Evolutionary conservation across 2,329 filamentous ascomycete species (phyloP).

Genomic region (Arthrobotrys iridis): DNA sequence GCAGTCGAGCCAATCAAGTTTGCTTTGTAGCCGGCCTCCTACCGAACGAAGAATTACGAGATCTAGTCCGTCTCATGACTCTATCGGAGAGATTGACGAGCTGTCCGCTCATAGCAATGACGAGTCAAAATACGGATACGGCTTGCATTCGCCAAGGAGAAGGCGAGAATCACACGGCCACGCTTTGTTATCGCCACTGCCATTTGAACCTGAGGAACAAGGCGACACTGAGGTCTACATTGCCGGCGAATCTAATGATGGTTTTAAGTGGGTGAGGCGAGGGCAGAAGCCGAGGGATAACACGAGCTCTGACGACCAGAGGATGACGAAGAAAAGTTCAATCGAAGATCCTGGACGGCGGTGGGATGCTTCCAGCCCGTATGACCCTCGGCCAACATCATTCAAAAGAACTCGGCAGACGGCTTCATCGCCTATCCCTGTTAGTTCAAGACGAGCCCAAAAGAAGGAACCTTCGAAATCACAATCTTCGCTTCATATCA

Average conservation of each 20-base stretch:
- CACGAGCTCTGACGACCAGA: background rate
- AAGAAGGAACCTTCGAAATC: background rate
- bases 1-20: background rate
- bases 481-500: background rate
- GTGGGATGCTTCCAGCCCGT: background rate
- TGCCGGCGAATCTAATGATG: background rate
- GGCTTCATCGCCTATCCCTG: background rate
- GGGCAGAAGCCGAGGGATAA: background rate
- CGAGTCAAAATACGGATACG: background rate
- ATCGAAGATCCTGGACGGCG: background rate
- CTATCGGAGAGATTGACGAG: background rate
- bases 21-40: too few species aligned
- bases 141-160: background rate
- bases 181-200: background rate
- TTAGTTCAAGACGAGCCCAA: background rate
- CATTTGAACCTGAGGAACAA: background rate
- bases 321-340: background rate
- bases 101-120: too few species aligned
- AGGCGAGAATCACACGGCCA: background rate
- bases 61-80: background rate
- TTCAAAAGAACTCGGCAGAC: background rate
- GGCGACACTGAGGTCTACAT: background rate
- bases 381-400: conserved; percentile 9
- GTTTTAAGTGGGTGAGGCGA: background rate
- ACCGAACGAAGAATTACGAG: background rate